Base-by-base conservation (phyloP, 768 basidiomycete genomes). In the Lentinula aciculospora region DNA sequence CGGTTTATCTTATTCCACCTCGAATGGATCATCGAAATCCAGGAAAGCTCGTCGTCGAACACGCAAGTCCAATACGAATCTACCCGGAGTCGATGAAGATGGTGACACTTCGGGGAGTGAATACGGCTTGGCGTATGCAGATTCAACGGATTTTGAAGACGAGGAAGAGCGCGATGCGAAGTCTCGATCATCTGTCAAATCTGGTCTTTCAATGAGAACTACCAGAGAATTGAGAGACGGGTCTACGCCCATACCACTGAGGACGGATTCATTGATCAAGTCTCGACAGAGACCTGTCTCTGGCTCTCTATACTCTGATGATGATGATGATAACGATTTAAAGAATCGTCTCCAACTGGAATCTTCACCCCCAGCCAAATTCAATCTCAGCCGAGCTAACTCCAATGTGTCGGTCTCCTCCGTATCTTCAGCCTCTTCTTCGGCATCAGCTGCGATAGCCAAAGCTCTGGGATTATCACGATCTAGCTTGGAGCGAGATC, bases 111-210 rank as follows among this genome's bases (percentile, higher is more conserved):
- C 54, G n/a, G 54, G 29, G 4, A 56, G 54, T 3, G 79, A 81
- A 57, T 75, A 74, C 42, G 65, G 67, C 27, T 69, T 82, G 21
- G 80, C 80, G 2, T 83, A 83, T 60, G 80, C 78, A 3, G 74
- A 78, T 50, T 76, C 76, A 17, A 75, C 76, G 6, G 79, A 78
- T 45, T 65, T 76, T 56, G 79, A 79, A 46, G 72, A 73, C 21
- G 70, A 72, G 21, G 68, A 65, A 21, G 70, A 69, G 21, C 21
- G n/a, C 32, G 21, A n/a, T 56, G 15, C 2, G 31, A 13, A 31
- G 8, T 32, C 54, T 29, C 15, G 40, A 13, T 34, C 31, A 8
- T 40, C 54, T 21, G 37, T 46, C 17, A 31, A 1, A 10, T 44
- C 39, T 2, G 28, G 28, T 42, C 21, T 6, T 29, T 56, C 54